Conservation (phyloP, 2,329 filamentous ascomycete species). For the Cladosporium phlei region DNA sequence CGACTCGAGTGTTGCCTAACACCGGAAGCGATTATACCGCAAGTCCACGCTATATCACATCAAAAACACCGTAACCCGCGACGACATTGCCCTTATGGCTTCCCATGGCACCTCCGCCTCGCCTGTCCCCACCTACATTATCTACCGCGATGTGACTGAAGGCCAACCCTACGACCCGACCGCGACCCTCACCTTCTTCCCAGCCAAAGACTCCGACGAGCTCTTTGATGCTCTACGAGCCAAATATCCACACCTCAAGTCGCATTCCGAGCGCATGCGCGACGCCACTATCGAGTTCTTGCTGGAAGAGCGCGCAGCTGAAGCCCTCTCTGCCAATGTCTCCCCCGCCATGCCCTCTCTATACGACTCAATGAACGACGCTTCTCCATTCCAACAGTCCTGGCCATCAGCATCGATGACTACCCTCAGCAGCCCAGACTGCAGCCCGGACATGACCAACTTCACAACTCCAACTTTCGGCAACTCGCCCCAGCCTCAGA, state of each 20-base stretch:
- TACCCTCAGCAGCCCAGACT: constrained; percentile 31
- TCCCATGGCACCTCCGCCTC: constrained; percentile 14
- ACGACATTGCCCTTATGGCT: constrained; percentile 16
- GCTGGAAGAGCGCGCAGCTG: constrained; percentile 31
- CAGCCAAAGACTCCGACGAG: constrained; percentile 36
- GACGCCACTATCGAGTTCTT: constrained; percentile 37
- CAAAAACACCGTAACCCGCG: background rate
- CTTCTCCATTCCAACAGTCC: constrained; percentile 25
- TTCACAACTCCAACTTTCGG: constrained; percentile 28
- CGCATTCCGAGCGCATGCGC: constrained; percentile 37
- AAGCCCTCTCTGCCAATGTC: constrained; percentile 20
- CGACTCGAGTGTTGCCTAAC: too few species aligned
- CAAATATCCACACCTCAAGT: constrained; percentile 32
- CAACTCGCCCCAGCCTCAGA: constrained; percentile 20
- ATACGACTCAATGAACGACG: constrained; percentile 15
- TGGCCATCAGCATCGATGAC: constrained; percentile 30
- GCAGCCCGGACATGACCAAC: constrained; percentile 29
- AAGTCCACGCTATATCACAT: background rate
- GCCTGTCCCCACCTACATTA: constrained; percentile 26
- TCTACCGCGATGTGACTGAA: constrained; percentile 31
- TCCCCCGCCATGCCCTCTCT: constrained; percentile 19
- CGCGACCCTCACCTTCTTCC: constrained; percentile 32
- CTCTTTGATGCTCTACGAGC: constrained; percentile 34
- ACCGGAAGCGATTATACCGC: too few species aligned
- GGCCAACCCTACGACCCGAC: constrained; percentile 31